Evolutionary conservation across 345 rosid genomes (phyloP), one percentile per base, ranked within the genome.

Genomic region (Melaleuca quinquenervia): DNA sequence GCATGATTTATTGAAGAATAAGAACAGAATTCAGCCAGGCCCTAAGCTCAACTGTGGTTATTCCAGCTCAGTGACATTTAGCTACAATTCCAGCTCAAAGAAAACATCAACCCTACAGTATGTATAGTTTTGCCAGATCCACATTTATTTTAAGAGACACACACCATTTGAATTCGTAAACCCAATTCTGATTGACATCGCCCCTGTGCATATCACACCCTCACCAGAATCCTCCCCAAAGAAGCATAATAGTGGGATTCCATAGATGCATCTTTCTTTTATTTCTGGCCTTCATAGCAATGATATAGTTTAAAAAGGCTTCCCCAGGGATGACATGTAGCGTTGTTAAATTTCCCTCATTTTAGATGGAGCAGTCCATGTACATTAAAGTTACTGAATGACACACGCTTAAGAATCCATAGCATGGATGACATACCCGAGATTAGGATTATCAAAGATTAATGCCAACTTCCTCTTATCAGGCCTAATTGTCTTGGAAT

Each of bases 381-480:
- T 41, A 70, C 24, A 70, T 32, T 70, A 18, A 29, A 32, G 76
- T 64, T 32, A 21, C 78, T 32, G 48, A 70, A 70, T 45, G 78
- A 32, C 78, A 64, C 22, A 8, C 41, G 45, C 58, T 44, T 27
- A 52, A 64, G 88, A 85, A 60, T 80, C 84, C 82, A 22, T 82
- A 52, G 56, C 45, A 89, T 83, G 78, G 83, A 90, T 84, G 76
- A 76, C 88, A 76, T 94, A 95, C 99, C 98, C 99, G 78, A 93
- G 89, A 82, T 92, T 94, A 56, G 95, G 99, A 93, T 98, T 95
- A 88, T 95, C 99, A 58, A 98, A 93, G 85, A 98, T 94, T 91
- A 95, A 84, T 45, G 99, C 99, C 88, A 98, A 86, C 92, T 96
- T 98, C 86, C 99, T 93, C 91, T 98, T 98, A 94, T 98, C 99